Evolutionary conservation across 495 filamentous ascomycete genomes (phyloP).

Genomic region (Penicillium bialowiezense): DNA sequence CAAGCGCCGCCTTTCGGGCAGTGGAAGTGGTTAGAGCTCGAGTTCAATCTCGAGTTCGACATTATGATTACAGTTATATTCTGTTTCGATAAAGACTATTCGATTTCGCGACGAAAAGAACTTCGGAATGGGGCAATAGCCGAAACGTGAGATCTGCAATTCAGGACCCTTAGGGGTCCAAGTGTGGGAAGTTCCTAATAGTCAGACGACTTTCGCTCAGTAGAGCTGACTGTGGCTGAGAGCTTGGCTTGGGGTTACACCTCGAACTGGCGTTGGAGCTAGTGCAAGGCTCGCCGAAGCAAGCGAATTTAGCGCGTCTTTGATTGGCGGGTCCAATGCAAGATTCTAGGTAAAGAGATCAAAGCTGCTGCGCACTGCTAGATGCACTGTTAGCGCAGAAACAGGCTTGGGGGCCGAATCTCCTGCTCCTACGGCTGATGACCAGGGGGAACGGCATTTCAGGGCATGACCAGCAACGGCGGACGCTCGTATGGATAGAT

Average conservation of each 20-base stretch:
- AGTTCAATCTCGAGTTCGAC: background rate
- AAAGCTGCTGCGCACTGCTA: constrained; percentile 6
- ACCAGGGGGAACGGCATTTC: background rate
- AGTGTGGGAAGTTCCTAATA: constrained; percentile 6
- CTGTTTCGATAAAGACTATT: constrained; percentile 15
- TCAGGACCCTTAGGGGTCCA: constrained; percentile 4
- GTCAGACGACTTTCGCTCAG: background rate
- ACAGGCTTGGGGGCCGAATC: constrained; percentile 6
- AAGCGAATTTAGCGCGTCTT: constrained; percentile 5
- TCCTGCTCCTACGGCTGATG: constrained; percentile 2
- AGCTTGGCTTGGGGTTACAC: constrained; percentile 4
- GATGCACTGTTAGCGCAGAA: constrained; percentile 8
- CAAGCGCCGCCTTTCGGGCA: constrained; percentile 27
- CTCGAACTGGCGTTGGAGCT: background rate
- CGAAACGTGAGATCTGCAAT: constrained; percentile 2
- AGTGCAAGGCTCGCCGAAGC: background rate
- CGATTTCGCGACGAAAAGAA: constrained; percentile 3
- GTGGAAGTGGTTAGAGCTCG: constrained; percentile 15
- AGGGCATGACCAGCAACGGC: background rate
- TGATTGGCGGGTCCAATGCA: constrained; percentile 2
- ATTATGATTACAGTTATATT: constrained; percentile 13
- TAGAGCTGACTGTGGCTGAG: constrained; percentile 6
- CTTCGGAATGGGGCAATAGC: constrained; percentile 1
- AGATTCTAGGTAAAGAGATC: constrained; percentile 7
- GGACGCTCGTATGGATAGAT: background rate